Percentiles rank a stretch among this genome's conserved stretches.
These are phyloP conservation scores for Russula sp. DNA, from an alignment of 768 basidiomycete genomes.

Conservation along the genomic window DNA sequence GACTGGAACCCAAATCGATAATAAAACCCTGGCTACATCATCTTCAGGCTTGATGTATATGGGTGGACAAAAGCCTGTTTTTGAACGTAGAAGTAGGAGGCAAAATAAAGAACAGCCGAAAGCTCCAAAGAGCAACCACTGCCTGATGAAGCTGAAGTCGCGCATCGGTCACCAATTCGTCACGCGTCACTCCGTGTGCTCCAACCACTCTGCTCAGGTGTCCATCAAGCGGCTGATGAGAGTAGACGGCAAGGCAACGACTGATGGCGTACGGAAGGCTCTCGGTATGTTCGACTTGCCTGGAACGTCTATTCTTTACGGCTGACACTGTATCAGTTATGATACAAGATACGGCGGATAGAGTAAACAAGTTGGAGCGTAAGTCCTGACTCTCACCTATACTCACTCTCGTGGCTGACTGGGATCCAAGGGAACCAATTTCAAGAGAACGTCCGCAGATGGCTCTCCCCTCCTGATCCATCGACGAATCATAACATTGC, in stretches of 20 bases:
- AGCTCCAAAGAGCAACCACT: no score
- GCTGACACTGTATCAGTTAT: background rate
- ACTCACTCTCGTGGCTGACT: background rate
- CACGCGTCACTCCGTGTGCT: no score
- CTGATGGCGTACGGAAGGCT: background rate
- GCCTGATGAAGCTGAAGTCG: no score
- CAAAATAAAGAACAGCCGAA: no score
- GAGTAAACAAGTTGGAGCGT: background rate
- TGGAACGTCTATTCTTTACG: background rate
- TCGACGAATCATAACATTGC: background rate
- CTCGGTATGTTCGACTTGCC: background rate
- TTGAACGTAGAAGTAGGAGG: no score
- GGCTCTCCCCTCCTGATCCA: slow-evolving; percentile 1
- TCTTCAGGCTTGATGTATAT: no score
- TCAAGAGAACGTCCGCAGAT: background rate
- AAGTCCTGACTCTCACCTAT: background rate
- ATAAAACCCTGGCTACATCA: no score
- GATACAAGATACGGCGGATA: background rate
- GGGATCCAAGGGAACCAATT: background rate
- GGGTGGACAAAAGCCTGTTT: no score
- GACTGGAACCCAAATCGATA: no score
- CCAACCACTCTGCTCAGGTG: no score
- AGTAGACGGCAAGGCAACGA: background rate
- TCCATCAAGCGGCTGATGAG: background rate
- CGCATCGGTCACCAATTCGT: no score